phyloP scores from a whole-genome alignment of 768 basidiomycete species.

The Pleurotus eryngii region DNA sequence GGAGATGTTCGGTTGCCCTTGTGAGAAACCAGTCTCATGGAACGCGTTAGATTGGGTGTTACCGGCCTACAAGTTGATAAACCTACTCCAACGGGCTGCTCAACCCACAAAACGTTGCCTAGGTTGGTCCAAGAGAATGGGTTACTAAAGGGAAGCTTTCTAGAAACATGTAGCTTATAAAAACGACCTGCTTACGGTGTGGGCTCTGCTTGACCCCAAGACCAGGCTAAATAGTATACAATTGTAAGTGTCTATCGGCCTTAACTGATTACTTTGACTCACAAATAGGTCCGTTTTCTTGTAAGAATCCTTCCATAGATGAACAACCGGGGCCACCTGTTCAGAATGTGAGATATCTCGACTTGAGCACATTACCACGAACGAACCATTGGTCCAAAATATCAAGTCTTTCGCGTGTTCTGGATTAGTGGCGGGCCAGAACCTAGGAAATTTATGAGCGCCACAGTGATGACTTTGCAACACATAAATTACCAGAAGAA shows the following conservation, averaged over 20 bases:
- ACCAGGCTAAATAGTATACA: conserved; percentile 29
- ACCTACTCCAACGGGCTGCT: conserved; percentile 66
- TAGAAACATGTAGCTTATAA: not conserved
- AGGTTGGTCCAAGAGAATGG: conserved; percentile 70
- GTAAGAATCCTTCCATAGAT: conserved; percentile 60
- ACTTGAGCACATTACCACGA: not conserved
- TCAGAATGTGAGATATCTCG: conserved; percentile 25
- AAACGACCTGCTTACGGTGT: conserved; percentile 20
- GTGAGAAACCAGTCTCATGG: conserved; percentile 60
- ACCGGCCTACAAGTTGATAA: not conserved
- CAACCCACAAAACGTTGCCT: conserved; percentile 64
- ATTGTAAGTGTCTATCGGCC: not conserved
- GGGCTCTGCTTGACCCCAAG: conserved; percentile 44
- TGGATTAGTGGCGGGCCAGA: conserved; percentile 64
- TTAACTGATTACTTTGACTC: conserved; percentile 18
- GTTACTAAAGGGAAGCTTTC: conserved; percentile 27
- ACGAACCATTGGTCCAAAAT: conserved; percentile 54
- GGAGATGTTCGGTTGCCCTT: conserved; percentile 59
- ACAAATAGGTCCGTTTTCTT: conserved; percentile 64
- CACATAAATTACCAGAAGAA: conserved; percentile 34
- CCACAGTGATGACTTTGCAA: too few species aligned
- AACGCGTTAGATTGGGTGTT: not conserved
- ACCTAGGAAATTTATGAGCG: conserved; percentile 41
- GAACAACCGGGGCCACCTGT: conserved; percentile 70
- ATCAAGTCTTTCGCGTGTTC: conserved; percentile 58